Base-by-base conservation (phyloP, 106 monocot species). In the Iris macrosiphon region DNA sequence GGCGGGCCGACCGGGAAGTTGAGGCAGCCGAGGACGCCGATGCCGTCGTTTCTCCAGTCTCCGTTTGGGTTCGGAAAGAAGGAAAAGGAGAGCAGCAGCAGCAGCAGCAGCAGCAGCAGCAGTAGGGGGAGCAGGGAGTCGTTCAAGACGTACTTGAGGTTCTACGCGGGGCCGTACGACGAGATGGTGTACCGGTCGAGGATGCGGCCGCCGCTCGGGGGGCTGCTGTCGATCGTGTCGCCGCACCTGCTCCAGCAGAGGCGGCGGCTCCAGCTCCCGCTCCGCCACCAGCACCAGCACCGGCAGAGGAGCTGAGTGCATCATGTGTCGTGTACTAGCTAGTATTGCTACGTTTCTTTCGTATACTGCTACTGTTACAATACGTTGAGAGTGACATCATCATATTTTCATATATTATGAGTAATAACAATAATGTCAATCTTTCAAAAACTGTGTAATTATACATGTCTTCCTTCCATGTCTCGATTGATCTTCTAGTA, bases 201-300 rank as follows among this genome's bases (percentile, higher is more conserved):
- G 70, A 90, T 98, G 90, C 60, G 77, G 30, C 86, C 90, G 15
- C 90, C 90, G 7, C 61, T 98, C 1, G 86, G 90, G 15, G 96
- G 96, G 10, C 78, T 98, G 60, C 60, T 80, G 42, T 86, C 96
- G 23, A 86, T 98, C 61, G 96, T 98, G 25, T 66, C 70, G 25
- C 73, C 69, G 1, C 51, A 74, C 6, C 31, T 62, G 7, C 66
- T 66, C 59, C 47, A 66, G 53, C 72, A 69, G 34, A 58, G 53
- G 30, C 66, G 76, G 8, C 12, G 27, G 49, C 20, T 25, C 19
- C n/a, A 35, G 34, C 4, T 6, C 10, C 34, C 4, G 10, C 34
- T 10, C 4, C 34, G 10, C 7, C 4, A 10, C 7, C 34, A 35
- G 34, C 10, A 35, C 10, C 34, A 35, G 34, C 10, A 35, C 10